Base-by-base conservation (phyloP, 1,139 yeast genomes). In the Kazachstania sp. region DNA sequence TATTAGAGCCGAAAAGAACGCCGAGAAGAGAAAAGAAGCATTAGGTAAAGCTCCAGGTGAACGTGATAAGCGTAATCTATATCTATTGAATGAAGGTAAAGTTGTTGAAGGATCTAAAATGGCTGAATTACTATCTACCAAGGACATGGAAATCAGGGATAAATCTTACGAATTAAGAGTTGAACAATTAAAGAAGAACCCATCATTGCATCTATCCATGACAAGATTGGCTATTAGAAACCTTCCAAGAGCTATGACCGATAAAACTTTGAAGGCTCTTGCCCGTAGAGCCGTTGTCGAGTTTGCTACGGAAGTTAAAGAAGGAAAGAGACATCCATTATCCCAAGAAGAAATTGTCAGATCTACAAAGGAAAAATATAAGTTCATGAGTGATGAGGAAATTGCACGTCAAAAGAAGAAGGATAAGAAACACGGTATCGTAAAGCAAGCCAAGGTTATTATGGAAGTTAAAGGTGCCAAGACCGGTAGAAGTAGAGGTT, bases 221-320 rank as follows among this genome's bases (percentile, higher is more conserved):
- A 90, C 97, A 2, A 83, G 98, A 72, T 76, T 92, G 64, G 97
- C 98, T 8, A 78, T 94, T 49, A 78, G 98, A 69, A 92, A 92
- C 63, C 70, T 92, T 48, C 98, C 99, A 39, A 79, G 97, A 66
- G 82, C 95, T 20, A 82, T 92, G 94, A 84, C 78, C 52, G 86
- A 85, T 51, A 86, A 86, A 65, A 82, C 95, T 0, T 73, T 92
- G 59, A 92, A 92, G 64, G 95, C 95, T 1, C 73, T 92, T 48
- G 97, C 95, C 37, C 81, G 98, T 68, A 86, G 86, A 65, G 97
- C 96, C 0, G 88, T 92, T 48, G 97, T 92, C 29, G 85, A 85
- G 58, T 92, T 92, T 71, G 97, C 97, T n/a, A 85, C 79, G 34
- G 97, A 90, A 63, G 97, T 85, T 5, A 83, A 78, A 57, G 77